Percentiles rank a stretch among this genome's conserved stretches.
Evolutionary conservation across 345 rosid genomes (phyloP).

Genomic region (Heritiera littoralis): DNA sequence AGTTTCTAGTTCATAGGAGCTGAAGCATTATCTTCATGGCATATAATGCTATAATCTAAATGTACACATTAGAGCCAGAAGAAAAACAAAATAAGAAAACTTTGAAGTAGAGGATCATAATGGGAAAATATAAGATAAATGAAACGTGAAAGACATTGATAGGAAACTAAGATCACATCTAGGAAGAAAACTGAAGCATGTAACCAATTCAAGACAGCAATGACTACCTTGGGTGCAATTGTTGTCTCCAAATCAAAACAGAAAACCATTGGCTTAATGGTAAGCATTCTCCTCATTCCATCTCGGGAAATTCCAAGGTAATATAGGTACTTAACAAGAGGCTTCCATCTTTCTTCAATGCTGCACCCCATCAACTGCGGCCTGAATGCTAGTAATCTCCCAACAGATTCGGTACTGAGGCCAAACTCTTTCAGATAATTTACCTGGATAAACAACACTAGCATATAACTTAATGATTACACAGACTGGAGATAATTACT

Average conservation of each 20-base stretch:
- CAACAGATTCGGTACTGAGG: constrained; percentile 65
- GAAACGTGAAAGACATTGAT: neutral
- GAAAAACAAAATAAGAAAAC: neutral
- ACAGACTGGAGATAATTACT: neutral
- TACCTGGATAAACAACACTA: constrained; percentile 48
- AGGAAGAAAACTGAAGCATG: neutral
- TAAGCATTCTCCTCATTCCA: constrained; percentile 89
- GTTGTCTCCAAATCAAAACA: constrained; percentile 70
- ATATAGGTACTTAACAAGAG: constrained; percentile 78
- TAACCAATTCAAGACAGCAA: neutral
- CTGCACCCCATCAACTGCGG: constrained; percentile 85
- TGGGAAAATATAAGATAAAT: neutral
- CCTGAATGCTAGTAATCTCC: constrained; percentile 77
- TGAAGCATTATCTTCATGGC: neutral
- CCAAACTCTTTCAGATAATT: constrained; percentile 86
- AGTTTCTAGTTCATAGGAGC: neutral
- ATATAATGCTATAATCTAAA: constrained; percentile 1
- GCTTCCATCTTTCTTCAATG: constrained; percentile 86
- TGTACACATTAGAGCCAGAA: neutral
- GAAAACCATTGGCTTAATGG: constrained; percentile 79
- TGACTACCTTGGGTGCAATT: constrained; percentile 68
- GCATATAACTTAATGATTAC: constrained; percentile 3
- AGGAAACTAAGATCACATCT: neutral
- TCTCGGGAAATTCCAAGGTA: constrained; percentile 82
- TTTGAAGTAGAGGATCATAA: neutral